phyloP scores from a whole-genome alignment of 83 land plant genomes.

The Picea engelmannii region DNA sequence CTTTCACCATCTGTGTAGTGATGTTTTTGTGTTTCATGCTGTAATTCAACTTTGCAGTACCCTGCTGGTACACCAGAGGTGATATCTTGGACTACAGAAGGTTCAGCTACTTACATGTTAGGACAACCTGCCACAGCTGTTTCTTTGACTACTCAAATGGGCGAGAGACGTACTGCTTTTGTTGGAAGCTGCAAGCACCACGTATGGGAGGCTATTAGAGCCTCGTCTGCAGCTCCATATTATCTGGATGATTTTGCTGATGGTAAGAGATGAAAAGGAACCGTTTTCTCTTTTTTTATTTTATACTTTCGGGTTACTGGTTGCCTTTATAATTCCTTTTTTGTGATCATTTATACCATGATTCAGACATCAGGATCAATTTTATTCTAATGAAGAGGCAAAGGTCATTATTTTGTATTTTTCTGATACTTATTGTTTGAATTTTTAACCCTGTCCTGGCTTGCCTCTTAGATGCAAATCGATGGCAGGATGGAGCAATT shows the following conservation, averaged over 20 bases:
- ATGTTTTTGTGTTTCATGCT: neutral
- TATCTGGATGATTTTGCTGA: constrained; percentile 97
- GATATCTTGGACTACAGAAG: constrained; percentile 67
- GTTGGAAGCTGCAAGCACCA: constrained; percentile 97
- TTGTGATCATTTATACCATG: neutral
- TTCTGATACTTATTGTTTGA: too few species aligned
- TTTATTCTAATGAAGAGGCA: neutral
- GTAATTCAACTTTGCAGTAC: constrained; percentile 54
- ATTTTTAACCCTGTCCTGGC: neutral
- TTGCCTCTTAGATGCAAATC: constrained; percentile 62
- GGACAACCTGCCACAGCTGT: constrained; percentile 65
- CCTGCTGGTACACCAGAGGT: constrained; percentile 91
- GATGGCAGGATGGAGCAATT: constrained; percentile 99
- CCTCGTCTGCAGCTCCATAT: constrained; percentile 99
- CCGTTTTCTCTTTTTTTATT: neutral
- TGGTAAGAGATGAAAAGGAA: constrained; percentile 55
- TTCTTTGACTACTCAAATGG: constrained; percentile 58
- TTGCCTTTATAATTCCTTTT: neutral
- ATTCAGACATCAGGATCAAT: neutral
- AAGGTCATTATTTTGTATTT: neutral
- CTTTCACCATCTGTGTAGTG: neutral
- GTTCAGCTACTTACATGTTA: constrained; percentile 53
- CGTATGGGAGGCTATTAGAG: constrained; percentile 99
- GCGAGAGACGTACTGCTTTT: constrained; percentile 74
- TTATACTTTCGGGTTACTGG: constrained; percentile 1